Conservation (phyloP, 176 grass and related monocot species). For the Calamus simplicifolius region DNA sequence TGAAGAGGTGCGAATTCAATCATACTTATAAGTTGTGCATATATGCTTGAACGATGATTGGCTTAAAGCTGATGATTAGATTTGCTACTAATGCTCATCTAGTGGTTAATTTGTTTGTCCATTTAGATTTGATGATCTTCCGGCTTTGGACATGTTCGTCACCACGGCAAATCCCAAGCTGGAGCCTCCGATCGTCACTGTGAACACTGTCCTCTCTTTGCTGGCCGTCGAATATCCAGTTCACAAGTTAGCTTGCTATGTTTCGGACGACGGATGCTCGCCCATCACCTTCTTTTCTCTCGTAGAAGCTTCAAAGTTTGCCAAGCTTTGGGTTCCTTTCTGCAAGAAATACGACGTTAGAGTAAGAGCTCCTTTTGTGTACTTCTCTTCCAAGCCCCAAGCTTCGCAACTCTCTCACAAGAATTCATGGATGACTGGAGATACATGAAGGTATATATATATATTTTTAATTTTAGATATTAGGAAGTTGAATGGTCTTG, state of each 20-base stretch:
- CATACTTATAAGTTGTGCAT: too few species aligned
- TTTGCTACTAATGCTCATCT: too few species aligned
- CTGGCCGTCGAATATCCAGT: conserved; percentile 53
- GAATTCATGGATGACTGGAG: neutral
- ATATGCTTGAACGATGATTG: too few species aligned
- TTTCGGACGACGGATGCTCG: conserved; percentile 55
- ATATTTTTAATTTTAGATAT: too few species aligned
- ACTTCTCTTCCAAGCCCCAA: conserved; percentile 20
- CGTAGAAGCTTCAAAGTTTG: conserved; percentile 29
- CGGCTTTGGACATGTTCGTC: conserved; percentile 53
- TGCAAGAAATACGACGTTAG: conserved; percentile 21
- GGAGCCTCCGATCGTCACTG: conserved; percentile 43
- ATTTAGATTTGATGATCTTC: conserved; percentile 20
- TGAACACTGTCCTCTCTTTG: conserved; percentile 57
- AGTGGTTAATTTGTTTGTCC: too few species aligned
- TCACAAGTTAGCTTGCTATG: conserved; percentile 44
- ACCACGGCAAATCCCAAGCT: conserved; percentile 41
- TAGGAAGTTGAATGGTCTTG: too few species aligned
- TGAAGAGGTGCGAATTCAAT: neutral
- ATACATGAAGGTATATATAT: neutral
- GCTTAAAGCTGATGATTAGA: too few species aligned
- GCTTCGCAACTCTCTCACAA: neutral
- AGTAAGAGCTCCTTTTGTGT: conserved; percentile 33
- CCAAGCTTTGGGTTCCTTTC: conserved; percentile 47
- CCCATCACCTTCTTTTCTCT: conserved; percentile 33